Evolutionary conservation across 257 asterid species (phyloP), one percentile per base, ranked within the genome.

Genomic region (Scutellaria baicalensis): DNA sequence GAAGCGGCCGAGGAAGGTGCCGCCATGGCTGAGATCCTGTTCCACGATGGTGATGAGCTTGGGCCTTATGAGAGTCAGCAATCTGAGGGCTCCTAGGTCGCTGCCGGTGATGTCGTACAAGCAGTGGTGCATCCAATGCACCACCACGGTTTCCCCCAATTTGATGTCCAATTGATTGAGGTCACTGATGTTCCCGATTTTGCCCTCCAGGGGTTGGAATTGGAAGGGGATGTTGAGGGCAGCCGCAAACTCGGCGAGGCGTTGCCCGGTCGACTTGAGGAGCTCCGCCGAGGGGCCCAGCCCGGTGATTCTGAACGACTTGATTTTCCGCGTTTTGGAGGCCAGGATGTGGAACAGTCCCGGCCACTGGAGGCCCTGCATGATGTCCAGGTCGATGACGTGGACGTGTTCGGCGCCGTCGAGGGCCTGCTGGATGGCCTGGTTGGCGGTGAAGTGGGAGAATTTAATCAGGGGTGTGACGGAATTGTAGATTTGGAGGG

Each of bases 331-430:
- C 10, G 92, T 51, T 12, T 88, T 79, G 27, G 95, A 88, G 16
- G 96, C 89, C 56, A 91, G 81, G 71, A 91, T 91, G 81, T 91
- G 96, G 80, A 91, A 91, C 64, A 91, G 77, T 38, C 97, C 97
- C 0, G 98, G 98, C 98, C 98, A 93, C 35, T 93, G 97, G 68
- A 93, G 98, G 11, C 98, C 98, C 75, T 90, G 98, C 97, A 93
- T 93, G 69, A 93, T 84, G 82, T 93, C 96, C 62, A 92, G 90
- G 71, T 92, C 98, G 85, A 93, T 90, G 79, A 93, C 79, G 84
- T 93, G 98, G 77, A 90, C 95, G 70, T 83, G 88, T 56, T 93
- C 97, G 82, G 83, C 88, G 48, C 90, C 87, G 77, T 87, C 93
- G 27, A 89, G 79, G 4, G 93, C 95, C 11, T 81, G 90, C 74